Conservation (phyloP, 2,329 filamentous ascomycete species). For the Pyrenochaeta sp. region DNA sequence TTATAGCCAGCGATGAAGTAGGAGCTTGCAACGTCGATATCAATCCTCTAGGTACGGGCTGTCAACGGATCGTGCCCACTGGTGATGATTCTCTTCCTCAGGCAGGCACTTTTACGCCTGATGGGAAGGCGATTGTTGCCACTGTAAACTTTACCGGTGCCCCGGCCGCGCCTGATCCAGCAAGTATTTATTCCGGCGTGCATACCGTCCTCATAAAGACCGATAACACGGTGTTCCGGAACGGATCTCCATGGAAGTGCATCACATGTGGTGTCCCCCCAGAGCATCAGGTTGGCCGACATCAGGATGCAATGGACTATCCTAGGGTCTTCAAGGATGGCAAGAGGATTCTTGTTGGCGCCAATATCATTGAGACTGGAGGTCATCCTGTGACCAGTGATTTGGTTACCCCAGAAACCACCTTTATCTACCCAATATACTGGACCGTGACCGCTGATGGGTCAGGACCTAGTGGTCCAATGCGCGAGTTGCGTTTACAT, state of each 20-base stretch:
- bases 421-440: slow-evolving; percentile 53
- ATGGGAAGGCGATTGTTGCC: slow-evolving; percentile 55
- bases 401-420: slow-evolving; percentile 49
- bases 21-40: slow-evolving; percentile 47
- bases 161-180: slow-evolving; percentile 49
- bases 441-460: slow-evolving; percentile 48
- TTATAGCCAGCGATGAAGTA: slow-evolving; percentile 24
- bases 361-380: slow-evolving; percentile 49
- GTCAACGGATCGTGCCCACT: no score
- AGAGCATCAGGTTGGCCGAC: slow-evolving; percentile 38
- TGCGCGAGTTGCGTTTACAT: slow-evolving; percentile 57
- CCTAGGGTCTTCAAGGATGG: slow-evolving; percentile 56
- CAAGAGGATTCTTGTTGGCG: slow-evolving; percentile 44
- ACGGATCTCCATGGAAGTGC: slow-evolving; percentile 60
- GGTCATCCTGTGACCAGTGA: slow-evolving; percentile 47
- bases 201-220: slow-evolving; percentile 54
- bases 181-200: slow-evolving; percentile 53
- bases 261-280: slow-evolving; percentile 55
- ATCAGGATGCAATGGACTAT: slow-evolving; percentile 47
- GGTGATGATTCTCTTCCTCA: slow-evolving; percentile 34
- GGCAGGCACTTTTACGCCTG: slow-evolving; percentile 50
- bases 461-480: slow-evolving; percentile 38
- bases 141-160: slow-evolving; percentile 55
- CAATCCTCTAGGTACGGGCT: slow-evolving; percentile 52
- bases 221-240: slow-evolving; percentile 52